phyloP scores from a whole-genome alignment of 768 basidiomycete genomes.

The Rubroboletus pulcherrimus region DNA sequence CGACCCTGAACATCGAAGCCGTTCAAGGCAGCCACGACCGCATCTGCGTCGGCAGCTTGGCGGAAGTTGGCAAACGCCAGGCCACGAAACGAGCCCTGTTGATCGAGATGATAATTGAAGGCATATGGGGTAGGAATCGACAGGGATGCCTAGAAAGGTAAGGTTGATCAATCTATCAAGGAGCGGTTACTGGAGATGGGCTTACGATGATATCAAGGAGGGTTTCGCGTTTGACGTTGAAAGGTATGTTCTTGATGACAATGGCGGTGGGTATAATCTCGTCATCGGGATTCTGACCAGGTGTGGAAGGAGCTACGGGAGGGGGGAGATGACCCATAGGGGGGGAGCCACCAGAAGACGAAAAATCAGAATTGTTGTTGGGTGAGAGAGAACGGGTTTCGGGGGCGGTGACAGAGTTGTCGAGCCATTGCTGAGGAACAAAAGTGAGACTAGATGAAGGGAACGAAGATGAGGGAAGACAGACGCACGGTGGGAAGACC shows the following conservation, averaged over 20 bases:
- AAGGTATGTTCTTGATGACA: slow-evolving; percentile 99
- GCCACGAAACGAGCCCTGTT: slow-evolving; percentile 93
- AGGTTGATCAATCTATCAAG: slow-evolving; percentile 7
- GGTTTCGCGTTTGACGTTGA: slow-evolving; percentile 95
- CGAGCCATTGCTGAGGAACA: slow-evolving; percentile 75
- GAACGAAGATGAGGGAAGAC: slow-evolving; percentile 15
- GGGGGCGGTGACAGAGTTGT: slow-evolving; percentile 46
- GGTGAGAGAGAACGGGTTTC: slow-evolving; percentile 82
- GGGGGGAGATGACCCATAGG: slow-evolving; percentile 47
- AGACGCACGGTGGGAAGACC: slow-evolving; percentile 70
- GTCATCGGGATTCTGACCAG: slow-evolving; percentile 61
- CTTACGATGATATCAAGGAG: slow-evolving; percentile 94
- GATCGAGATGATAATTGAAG: slow-evolving; percentile 99
- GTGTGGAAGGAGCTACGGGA: slow-evolving; percentile 46
- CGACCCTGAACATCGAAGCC: slow-evolving; percentile 96
- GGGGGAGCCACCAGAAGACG: slow-evolving; percentile 81
- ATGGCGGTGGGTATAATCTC: slow-evolving; percentile 98
- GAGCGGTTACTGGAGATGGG: slow-evolving; percentile 18
- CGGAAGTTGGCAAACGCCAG: slow-evolving; percentile 98
- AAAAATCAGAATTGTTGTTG: slow-evolving; percentile 85
- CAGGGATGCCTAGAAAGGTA: slow-evolving; percentile 65
- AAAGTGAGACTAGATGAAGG: slow-evolving; percentile 24
- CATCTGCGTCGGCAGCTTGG: slow-evolving; percentile 85
- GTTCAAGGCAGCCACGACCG: slow-evolving; percentile 92
- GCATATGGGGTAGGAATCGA: slow-evolving; percentile 96